Evolutionary conservation across 164 flowering plant species (phyloP).

Genomic region (Berberis vulgaris): DNA sequence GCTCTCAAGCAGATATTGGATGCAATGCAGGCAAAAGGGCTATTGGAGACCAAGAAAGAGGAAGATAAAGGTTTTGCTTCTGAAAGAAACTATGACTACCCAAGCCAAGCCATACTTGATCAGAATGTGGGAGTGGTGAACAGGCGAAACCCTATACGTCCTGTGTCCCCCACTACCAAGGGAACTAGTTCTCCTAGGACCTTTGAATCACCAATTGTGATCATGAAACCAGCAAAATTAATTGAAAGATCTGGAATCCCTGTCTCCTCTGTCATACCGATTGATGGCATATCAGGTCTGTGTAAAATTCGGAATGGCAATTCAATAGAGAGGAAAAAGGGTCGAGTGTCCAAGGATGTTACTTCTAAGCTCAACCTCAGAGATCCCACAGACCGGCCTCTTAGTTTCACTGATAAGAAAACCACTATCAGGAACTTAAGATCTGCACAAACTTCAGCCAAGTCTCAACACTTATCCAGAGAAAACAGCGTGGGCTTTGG

Average conservation of each 20-base stretch:
- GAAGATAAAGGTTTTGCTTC: constrained; percentile 22
- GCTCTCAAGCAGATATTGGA: constrained; percentile 92
- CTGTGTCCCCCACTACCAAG: constrained; percentile 16
- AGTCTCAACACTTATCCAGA: constrained; percentile 33
- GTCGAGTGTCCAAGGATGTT: constrained; percentile 20
- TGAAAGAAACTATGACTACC: constrained; percentile 22
- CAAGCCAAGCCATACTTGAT: constrained; percentile 12
- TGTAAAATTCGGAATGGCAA: constrained; percentile 19
- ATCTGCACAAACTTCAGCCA: constrained; percentile 24
- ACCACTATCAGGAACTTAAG: constrained; percentile 18
- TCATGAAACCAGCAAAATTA: constrained; percentile 43
- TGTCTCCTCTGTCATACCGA: constrained; percentile 14
- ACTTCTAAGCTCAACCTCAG: constrained; percentile 23
- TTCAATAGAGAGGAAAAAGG: constrained; percentile 15
- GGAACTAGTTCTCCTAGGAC: constrained; percentile 21
- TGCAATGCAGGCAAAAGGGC: constrained; percentile 52
- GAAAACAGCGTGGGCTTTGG: constrained; percentile 28
- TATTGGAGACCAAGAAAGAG: constrained; percentile 1
- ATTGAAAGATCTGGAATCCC: constrained; percentile 22
- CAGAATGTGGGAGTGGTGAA: constrained; percentile 19
- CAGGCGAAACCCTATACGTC: constrained; percentile 12
- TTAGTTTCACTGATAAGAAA: constrained; percentile 31
- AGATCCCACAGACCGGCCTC: constrained; percentile 15
- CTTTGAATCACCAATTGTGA: constrained; percentile 29
- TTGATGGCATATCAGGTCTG: constrained; percentile 20